Evolutionary conservation across 2,329 filamentous ascomycete genomes (phyloP), one percentile per base, ranked within the genome.

Genomic region (Xylaria sp.): DNA sequence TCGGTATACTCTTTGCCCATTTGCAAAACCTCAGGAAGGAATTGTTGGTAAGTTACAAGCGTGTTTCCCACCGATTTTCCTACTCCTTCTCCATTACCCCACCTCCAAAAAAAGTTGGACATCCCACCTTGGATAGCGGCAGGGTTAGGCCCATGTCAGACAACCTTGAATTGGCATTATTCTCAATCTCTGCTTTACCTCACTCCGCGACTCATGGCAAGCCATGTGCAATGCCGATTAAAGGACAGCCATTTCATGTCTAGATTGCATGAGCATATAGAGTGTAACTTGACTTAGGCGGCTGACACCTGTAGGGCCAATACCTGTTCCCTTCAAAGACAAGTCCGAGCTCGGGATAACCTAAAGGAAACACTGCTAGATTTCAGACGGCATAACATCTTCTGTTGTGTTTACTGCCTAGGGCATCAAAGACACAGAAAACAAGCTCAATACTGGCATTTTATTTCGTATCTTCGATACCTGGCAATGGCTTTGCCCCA

Each of bases 401-500:
- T 25, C 43, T 43, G 20, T 58, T 31, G 43, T 51, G 13, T n/a
- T 4, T 18, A 66, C 36, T 46, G 10, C 41, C 36, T 8, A 13
- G 23, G 25, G 13, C 8, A 7, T 15, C 9, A 28, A 33, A 23
- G 43, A 60, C 25, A 48, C 51, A 8, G 28, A 41, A 25, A 31
- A 13, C n/a, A 56, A 58, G 51, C 52, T 9, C 13, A 13, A 1
- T 54, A 2, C 46, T 39, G 23, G 20, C n/a, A 49, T 49, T 23
- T 61, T 56, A 6, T 41, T n/a, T 61, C 60, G 4, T 41, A 56
- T 25, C 46, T 56, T 58, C 57, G 43, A 33, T 15, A 25, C 25
- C 25, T 25, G 57, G 23, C 55, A 64, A 86, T 85, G 83, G 74
- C 82, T 64, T 85, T 91, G 36, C 81, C 87, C 46, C 80, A 86